Evolutionary conservation across 169 alveolate species (phyloP), one percentile per base, ranked within the genome.

Genomic region (Sarcocystis neurona): DNA sequence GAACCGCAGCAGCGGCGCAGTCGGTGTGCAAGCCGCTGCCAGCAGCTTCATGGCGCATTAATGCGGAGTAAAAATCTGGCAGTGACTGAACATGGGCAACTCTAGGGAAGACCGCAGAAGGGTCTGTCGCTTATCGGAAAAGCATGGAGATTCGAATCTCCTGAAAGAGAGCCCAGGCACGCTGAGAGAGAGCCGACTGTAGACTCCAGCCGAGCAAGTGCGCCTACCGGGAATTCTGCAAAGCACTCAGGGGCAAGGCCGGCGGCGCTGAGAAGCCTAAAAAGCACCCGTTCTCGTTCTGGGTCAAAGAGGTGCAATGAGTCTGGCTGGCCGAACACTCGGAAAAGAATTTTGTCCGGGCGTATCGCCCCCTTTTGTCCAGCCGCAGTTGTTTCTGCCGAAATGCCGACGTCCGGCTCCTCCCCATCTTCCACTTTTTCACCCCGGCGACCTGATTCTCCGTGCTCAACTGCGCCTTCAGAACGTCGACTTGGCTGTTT

Each of bases 291-390:
- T 39, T 87, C 91, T 37, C 37, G 75, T 43, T 41, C 32, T 6
- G 91, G 77, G 80, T 58, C 79, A 41, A 74, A 87, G 68, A 87
- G 77, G 56, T 79, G 75, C 43, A 75, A 50, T 47, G 72, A 86
- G 27, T 75, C 82, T n/a, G 68, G 79, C 66, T 87, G 72, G 2
- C 91, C 91, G 74, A 41, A 87, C 74, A 87, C 85, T n/a, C 91
- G 84, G 39, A 87, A 2, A 43, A 87, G 74, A 20, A 78, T 75
- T 27, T 48, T 50, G 10, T 5, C 60, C 43, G 70, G 78, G n/a
- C 32, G 10, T 6, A 1, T 32, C 39, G 23, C 68, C 63, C 15
- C 12, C 30, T 15, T 23, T 46, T n/a, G 0, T 44, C 46, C 66
- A 1, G 12, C 46, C 6, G 39, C 27, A 8, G 30, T 30, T 23